Evolutionary conservation across 73 alveolate species (phyloP), one percentile per base, ranked within the genome.

Genomic region (Diophrys sp.): DNA sequence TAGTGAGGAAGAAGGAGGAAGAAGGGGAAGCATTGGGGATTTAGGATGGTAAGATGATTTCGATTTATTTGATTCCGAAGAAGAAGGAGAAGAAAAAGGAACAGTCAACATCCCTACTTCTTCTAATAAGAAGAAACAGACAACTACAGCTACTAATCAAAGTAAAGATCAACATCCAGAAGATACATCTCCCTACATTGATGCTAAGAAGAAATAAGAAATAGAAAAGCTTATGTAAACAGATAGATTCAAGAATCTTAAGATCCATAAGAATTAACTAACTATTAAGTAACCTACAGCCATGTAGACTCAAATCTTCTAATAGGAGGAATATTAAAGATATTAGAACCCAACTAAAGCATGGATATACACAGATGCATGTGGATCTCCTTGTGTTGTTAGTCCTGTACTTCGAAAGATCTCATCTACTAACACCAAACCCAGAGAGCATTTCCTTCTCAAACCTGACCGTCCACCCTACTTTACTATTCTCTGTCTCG

Each of bases 361-460:
- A 2, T 97, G 99, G 98, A 85, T 92, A 33, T 97, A 94, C 75
- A n/a, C n/a, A n/a, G n/a, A n/a, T n/a, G n/a, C n/a, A n/a, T n/a
- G n/a, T n/a, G n/a, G n/a, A n/a, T n/a, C n/a, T n/a, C n/a, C n/a
- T n/a, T n/a, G n/a, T n/a, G 87, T 96, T 54, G 99, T 97, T 1
- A 99, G 98, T 53, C 99, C 99, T 8, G 96, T 97, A 29, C 80
- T 96, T 55, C 87, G 91, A 74, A 96, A 89, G 79, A 54, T 85
- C 33, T 90, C 89, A 69, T 79, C 88, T 27, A 82, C 90, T 44
- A 82, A 90, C 56, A 74, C 78, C 25, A 97, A 96, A 75, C 98
- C 99, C 33, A 93, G 99, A 91, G 99, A 96, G 57, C 99, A 97
- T 79, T 95, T 84, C 74, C 83, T 87, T 73, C 88, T 97, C n/a